phyloP scores from a whole-genome alignment of 768 basidiomycete genomes.

The Kwoniella bestiolae region DNA sequence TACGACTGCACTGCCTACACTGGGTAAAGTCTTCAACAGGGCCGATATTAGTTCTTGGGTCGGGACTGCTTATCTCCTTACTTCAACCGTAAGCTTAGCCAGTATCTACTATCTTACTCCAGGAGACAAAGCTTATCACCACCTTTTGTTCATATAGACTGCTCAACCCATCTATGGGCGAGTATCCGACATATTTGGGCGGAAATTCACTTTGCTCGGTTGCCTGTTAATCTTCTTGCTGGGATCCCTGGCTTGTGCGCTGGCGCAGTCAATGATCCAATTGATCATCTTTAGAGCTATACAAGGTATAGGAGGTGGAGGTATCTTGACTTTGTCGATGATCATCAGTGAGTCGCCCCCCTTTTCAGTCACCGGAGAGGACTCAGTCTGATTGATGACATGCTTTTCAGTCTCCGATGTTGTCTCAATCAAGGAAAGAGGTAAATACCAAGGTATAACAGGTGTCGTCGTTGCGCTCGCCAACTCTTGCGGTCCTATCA shows the following conservation, averaged over 20 bases:
- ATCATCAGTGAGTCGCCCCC: constrained; percentile 64
- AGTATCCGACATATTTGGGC: constrained; percentile 59
- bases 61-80: constrained; percentile 72
- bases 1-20: constrained; percentile 73
- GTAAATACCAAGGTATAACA: constrained; percentile 78
- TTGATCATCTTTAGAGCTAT: constrained; percentile 72
- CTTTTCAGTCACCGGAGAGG: not conserved
- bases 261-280: constrained; percentile 67
- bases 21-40: constrained; percentile 69
- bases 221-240: constrained; percentile 70
- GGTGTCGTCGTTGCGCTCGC: constrained; percentile 67
- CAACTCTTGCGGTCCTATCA: constrained; percentile 69
- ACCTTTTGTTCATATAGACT: constrained; percentile 44
- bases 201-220: constrained; percentile 66
- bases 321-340: constrained; percentile 70
- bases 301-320: constrained; percentile 73
- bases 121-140: not conserved
- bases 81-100: constrained; percentile 56
- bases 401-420: constrained; percentile 63
- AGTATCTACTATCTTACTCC: not conserved
- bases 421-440: constrained; percentile 66
- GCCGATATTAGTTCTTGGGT: constrained; percentile 72
- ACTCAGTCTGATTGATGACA: not conserved
- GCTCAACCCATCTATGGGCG: constrained; percentile 64
- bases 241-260: constrained; percentile 70